A percentile compares a stretch with the other conserved stretches of the same genome.
These are phyloP conservation scores for Eudorina sp. DNA, from an alignment of 139 green algal genomes.

Conservation along the genomic window DNA sequence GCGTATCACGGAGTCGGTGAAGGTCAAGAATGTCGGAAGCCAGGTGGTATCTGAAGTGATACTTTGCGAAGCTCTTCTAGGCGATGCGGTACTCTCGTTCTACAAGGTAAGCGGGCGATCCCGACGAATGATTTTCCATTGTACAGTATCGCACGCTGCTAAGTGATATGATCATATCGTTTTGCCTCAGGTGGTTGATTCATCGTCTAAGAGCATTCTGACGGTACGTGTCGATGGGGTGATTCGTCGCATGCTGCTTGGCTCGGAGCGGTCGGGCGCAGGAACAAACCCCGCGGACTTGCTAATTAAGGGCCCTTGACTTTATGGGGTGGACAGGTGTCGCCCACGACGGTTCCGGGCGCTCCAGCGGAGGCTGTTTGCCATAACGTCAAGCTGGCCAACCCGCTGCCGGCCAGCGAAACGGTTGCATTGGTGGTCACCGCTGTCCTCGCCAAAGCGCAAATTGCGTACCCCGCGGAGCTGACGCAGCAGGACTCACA, in stretches of 20 bases:
- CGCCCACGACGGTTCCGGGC: not conserved
- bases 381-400: slow-evolving; percentile 53
- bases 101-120: slow-evolving; percentile 61
- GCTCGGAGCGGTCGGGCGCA: no score
- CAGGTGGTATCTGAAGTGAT: slow-evolving; percentile 35
- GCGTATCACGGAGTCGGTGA: slow-evolving; percentile 61
- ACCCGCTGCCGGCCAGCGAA: slow-evolving; percentile 36
- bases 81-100: slow-evolving; percentile 38
- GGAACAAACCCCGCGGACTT: not conserved
- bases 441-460: slow-evolving; percentile 64
- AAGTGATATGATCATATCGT: not conserved
- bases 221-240: not conserved
- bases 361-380: slow-evolving; percentile 63
- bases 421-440: slow-evolving; percentile 44
- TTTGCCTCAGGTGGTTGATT: slow-evolving; percentile 10
- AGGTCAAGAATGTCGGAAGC: slow-evolving; percentile 66
- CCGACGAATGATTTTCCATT: not conserved
- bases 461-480: slow-evolving; percentile 72
- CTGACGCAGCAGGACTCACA: slow-evolving; percentile 82
- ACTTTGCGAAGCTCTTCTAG: slow-evolving; percentile 53
- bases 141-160: not conserved
- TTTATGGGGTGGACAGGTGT: slow-evolving; percentile 2
- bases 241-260: no score
- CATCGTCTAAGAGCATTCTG: slow-evolving; percentile 4
- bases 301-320: not conserved